These are phyloP conservation scores for Cicer yamashitae DNA, from an alignment of 306 rosid species.

Conservation along the genomic window DNA sequence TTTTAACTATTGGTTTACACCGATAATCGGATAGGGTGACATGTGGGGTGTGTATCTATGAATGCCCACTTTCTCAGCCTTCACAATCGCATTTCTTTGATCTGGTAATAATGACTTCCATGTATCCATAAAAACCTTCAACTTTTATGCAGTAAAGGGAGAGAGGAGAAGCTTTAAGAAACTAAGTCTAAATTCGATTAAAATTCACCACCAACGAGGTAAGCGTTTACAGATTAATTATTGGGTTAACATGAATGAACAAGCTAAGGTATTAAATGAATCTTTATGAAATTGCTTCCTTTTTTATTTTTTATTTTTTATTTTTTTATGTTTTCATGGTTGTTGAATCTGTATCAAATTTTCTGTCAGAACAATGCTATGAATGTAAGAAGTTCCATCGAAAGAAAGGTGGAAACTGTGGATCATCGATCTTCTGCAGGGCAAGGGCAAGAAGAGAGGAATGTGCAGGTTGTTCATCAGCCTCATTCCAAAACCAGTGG, in stretches of 20 bases:
- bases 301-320: neutral
- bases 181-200: constrained; percentile 9
- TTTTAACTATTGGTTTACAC: neutral
- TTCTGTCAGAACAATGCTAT: constrained; percentile 44
- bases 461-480: constrained; percentile 64
- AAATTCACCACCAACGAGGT: constrained; percentile 3
- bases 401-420: constrained; percentile 62
- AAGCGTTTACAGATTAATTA: constrained; percentile 15
- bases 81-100: constrained; percentile 20
- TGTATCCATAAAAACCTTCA: constrained; percentile 7
- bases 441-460: constrained; percentile 49
- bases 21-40: neutral
- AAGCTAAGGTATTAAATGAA: constrained; percentile 51
- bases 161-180: neutral
- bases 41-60: neutral
- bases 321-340: neutral
- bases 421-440: constrained; percentile 63
- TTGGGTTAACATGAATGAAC: constrained; percentile 54
- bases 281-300: neutral
- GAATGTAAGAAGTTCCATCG: constrained; percentile 39
- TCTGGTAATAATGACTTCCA: constrained; percentile 12
- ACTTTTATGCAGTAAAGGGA: neutral
- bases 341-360: constrained; percentile 4
- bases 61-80: constrained; percentile 47
- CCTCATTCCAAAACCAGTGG: constrained; percentile 58